Conservation (phyloP, 495 filamentous ascomycete genomes). For the Neohortaea acidophila region DNA sequence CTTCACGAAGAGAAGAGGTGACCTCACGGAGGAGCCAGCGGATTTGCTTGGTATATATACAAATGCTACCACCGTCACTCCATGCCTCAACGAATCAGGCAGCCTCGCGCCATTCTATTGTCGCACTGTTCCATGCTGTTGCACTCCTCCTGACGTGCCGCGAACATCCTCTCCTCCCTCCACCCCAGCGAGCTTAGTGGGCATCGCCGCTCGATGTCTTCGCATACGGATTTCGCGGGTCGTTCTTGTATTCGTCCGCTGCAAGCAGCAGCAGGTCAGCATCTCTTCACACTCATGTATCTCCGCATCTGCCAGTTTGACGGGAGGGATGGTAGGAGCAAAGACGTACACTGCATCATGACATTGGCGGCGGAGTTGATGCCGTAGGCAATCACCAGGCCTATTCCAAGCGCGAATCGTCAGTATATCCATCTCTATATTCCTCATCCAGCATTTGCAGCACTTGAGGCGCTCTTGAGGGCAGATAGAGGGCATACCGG, state of each 20-base stretch:
- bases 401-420: slow-evolving; percentile 32
- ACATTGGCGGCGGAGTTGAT: slow-evolving; percentile 59
- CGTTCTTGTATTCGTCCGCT: slow-evolving; percentile 92
- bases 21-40: too few relatives aligned
- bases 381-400: slow-evolving; percentile 70
- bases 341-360: slow-evolving; percentile 47
- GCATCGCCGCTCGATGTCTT: slow-evolving; percentile 27
- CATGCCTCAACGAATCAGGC: too few relatives aligned
- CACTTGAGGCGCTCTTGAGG: too few relatives aligned
- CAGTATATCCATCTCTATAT: slow-evolving; percentile 1
- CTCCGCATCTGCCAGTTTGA: too few relatives aligned
- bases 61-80: too few relatives aligned
- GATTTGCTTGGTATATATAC: too few relatives aligned
- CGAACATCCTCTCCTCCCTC: background rate
- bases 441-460: too few relatives aligned
- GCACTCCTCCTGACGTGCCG: background rate
- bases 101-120: too few relatives aligned
- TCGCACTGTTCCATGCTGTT: too few relatives aligned
- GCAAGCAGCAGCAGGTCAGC: slow-evolving; percentile 11
- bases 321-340: background rate
- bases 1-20: too few relatives aligned
- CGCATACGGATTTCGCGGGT: slow-evolving; percentile 71
- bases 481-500: slow-evolving; percentile 50
- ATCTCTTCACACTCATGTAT: too few relatives aligned
- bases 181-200: too few relatives aligned